These are phyloP conservation scores for Chenopodium album DNA, from an alignment of 148 eudicot species.

Conservation along the genomic window DNA sequence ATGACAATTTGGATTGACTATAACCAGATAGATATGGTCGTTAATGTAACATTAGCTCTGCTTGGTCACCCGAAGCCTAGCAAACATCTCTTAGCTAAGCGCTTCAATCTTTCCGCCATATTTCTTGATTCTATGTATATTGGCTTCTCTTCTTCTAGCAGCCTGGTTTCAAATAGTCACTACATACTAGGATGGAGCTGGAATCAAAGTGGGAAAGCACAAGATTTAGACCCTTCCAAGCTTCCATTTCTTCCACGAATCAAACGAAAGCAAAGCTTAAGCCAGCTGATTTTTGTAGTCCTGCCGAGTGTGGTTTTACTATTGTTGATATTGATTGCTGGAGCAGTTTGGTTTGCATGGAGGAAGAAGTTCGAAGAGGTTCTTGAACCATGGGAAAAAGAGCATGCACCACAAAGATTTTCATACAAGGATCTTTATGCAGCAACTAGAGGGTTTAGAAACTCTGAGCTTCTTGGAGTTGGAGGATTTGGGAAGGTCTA, in stretches of 20 bases:
- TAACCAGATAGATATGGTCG: slow-evolving; percentile 15
- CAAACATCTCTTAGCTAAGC: slow-evolving; percentile 21
- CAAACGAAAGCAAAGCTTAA: neutral
- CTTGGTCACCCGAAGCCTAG: slow-evolving; percentile 20
- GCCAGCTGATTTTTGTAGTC: slow-evolving; percentile 1
- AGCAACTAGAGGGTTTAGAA: slow-evolving; percentile 42
- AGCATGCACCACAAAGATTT: slow-evolving; percentile 16
- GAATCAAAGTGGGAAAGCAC: slow-evolving; percentile 32
- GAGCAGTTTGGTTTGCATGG: slow-evolving; percentile 7
- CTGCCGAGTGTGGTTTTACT: neutral
- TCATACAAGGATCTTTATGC: slow-evolving; percentile 31
- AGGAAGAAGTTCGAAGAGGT: slow-evolving; percentile 25
- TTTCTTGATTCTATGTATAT: slow-evolving; percentile 25
- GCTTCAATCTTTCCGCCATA: slow-evolving; percentile 19
- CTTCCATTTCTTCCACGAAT: slow-evolving; percentile 28
- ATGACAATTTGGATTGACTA: slow-evolving; percentile 31
- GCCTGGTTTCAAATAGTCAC: slow-evolving; percentile 7
- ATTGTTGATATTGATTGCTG: neutral
- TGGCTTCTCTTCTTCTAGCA: slow-evolving; percentile 24
- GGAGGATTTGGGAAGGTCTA: slow-evolving; percentile 46
- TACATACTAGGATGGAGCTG: slow-evolving; percentile 31
- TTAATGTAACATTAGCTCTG: slow-evolving; percentile 23
- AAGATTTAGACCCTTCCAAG: slow-evolving; percentile 23
- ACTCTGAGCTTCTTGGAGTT: slow-evolving; percentile 31
- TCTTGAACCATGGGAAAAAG: slow-evolving; percentile 26